phyloP scores from a whole-genome alignment of 1,284 basidiomycete species.

The Marasmius fiardii region DNA sequence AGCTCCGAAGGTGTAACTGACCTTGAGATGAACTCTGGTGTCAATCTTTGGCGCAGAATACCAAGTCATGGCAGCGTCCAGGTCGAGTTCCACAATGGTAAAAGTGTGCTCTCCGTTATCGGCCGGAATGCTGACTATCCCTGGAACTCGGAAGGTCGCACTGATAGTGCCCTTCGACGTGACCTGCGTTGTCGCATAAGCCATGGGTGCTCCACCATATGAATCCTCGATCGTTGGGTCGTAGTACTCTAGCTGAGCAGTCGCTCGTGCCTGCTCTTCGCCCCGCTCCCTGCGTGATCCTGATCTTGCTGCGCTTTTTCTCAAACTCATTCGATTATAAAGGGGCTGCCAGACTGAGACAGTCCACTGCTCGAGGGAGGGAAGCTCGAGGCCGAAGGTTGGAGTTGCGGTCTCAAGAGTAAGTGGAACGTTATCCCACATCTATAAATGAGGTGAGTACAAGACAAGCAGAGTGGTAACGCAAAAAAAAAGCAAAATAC shows the following conservation, averaged over 20 bases:
- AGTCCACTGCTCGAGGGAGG: conserved; percentile 22
- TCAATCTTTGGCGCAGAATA: conserved; percentile 32
- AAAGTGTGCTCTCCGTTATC: conserved; percentile 28
- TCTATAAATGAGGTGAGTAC: conserved; percentile 5
- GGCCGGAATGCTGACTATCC: conserved; percentile 28
- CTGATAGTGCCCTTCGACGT: conserved; percentile 23
- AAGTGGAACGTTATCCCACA: conserved; percentile 27
- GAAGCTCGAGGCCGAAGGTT: conserved; percentile 23
- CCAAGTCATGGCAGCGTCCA: conserved; percentile 32
- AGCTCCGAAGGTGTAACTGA: conserved; percentile 10
- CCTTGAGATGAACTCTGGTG: conserved; percentile 26
- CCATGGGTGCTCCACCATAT: conserved; percentile 7
- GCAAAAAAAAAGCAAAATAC: neutral
- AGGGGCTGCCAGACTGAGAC: conserved; percentile 17
- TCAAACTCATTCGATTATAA: neutral
- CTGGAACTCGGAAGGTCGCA: conserved; percentile 30
- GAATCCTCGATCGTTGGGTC: neutral
- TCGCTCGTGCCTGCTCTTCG: neutral
- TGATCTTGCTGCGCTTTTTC: neutral
- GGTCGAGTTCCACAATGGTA: conserved; percentile 27
- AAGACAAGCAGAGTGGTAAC: neutral
- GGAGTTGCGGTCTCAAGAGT: conserved; percentile 28
- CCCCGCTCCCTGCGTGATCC: no score
- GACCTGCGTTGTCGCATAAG: conserved; percentile 5
- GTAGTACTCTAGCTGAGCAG: neutral